Conservation (phyloP, 352 stramenopile species). For the Pythium angustatum region DNA sequence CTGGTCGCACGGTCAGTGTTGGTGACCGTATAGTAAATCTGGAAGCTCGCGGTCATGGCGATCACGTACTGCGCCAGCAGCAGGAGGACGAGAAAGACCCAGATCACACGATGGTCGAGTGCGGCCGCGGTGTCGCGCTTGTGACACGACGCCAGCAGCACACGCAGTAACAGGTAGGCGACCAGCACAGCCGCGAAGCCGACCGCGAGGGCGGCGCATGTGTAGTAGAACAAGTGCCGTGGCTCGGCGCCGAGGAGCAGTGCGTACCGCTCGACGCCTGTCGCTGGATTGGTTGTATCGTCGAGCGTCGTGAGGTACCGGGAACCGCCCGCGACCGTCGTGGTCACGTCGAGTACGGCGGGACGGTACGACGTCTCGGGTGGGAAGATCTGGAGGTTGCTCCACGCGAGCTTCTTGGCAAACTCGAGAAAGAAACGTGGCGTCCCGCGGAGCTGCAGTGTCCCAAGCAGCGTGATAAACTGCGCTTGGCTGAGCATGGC, state of each 20-base stretch:
- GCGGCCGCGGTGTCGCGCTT: conserved; percentile 27
- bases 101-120: conserved; percentile 47
- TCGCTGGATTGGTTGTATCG: conserved; percentile 3
- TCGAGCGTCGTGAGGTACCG: background rate
- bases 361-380: conserved; percentile 19
- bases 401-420: conserved; percentile 51
- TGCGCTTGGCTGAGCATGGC: conserved; percentile 46
- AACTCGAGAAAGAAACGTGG: conserved; percentile 53
- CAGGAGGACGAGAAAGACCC: conserved; percentile 41
- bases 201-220: conserved; percentile 32
- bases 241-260: conserved; percentile 36
- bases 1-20: conserved; percentile 17
- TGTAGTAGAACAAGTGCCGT: conserved; percentile 56
- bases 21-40: conserved; percentile 38
- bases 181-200: conserved; percentile 32
- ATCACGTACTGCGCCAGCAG: conserved; percentile 48
- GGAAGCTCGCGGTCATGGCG: conserved; percentile 49
- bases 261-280: conserved; percentile 42
- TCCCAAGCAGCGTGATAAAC: conserved; percentile 50
- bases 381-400: conserved; percentile 51
- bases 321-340: background rate
- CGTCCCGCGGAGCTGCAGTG: conserved; percentile 42
- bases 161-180: conserved; percentile 37
- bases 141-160: conserved; percentile 23
- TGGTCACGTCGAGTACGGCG: background rate